phyloP scores from a whole-genome alignment of 169 alveolate species.

The Ichthyophthirius multifiliis region DNA sequence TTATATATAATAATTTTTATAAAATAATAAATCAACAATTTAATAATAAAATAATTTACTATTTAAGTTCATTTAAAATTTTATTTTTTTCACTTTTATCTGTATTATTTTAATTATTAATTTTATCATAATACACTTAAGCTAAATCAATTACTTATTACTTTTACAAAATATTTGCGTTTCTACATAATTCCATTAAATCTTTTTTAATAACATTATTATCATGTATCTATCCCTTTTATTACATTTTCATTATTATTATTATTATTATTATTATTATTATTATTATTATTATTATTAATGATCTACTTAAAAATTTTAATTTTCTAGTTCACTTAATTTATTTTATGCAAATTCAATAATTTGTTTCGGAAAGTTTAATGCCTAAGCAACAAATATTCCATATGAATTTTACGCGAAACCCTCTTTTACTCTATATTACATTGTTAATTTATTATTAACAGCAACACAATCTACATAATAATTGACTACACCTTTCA shows the following conservation, averaged over 20 bases:
- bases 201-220: too few relatives aligned
- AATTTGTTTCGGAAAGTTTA: conserved; percentile 87
- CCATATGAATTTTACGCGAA: conserved; percentile 92
- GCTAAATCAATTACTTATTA: too few relatives aligned
- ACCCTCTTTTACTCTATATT: conserved; percentile 85
- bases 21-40: too few relatives aligned
- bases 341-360: conserved; percentile 65
- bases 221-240: too few relatives aligned
- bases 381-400: conserved; percentile 92
- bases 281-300: neutral
- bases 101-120: too few relatives aligned
- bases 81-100: too few relatives aligned
- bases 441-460: conserved; percentile 81
- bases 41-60: too few relatives aligned
- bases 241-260: neutral
- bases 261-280: neutral
- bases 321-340: conserved; percentile 65
- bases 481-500: conserved; percentile 60
- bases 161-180: too few relatives aligned
- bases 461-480: conserved; percentile 87
- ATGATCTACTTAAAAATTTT: neutral
- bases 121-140: too few relatives aligned
- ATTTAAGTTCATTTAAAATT: too few relatives aligned
- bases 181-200: too few relatives aligned
- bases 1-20: too few relatives aligned